Base-by-base conservation (phyloP, 257 asterid genomes). In the Paulownia fortunei region DNA sequence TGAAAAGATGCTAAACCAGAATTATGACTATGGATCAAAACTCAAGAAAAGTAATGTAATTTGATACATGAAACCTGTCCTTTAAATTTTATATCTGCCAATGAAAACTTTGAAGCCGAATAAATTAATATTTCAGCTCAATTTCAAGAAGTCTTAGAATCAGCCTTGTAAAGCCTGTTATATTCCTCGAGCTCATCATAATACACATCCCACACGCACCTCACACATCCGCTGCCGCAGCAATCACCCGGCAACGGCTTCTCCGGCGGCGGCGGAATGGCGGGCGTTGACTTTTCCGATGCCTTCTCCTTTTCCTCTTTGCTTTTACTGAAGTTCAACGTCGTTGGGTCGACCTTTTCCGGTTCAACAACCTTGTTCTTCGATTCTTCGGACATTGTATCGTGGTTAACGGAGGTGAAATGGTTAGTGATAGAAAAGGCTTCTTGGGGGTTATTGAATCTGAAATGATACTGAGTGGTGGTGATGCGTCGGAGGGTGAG, bases 211-310 rank as follows among this genome's bases (percentile, higher is more conserved):
- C 97, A 91, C 27, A 91, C 95, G 82, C 97, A 91, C 76, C 90
- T 84, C 42, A 91, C 89, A 71, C 97, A 91, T 62, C 97, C 97
- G 83, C 91, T 89, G 68, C 92, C 97, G 82, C 95, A 91, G 80
- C 97, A 91, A 83, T 89, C 95, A 64, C 88, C 95, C 37, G 95
- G 91, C 83, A 89, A 39, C 64, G 97, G 97, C 87, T 88, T 91
- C 87, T 91, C 95, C 80, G 95, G 97, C 76, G 90, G 93, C 74
- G 93, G 86, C n/a, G 90, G 92, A 69, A 76, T 23, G 3, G 67
- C 4, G 5, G 84, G 73, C 23, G 80, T 72, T 65, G 89, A 70
- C 69, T 84, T 80, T n/a, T 81, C 90, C 73, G 54, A 30, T 56
- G 51, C 82, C 69, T 86, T 85, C 44, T 78, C 77, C 77, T 71